phyloP scores from a whole-genome alignment of 139 green algal genomes.

The Chlorella sp. region DNA sequence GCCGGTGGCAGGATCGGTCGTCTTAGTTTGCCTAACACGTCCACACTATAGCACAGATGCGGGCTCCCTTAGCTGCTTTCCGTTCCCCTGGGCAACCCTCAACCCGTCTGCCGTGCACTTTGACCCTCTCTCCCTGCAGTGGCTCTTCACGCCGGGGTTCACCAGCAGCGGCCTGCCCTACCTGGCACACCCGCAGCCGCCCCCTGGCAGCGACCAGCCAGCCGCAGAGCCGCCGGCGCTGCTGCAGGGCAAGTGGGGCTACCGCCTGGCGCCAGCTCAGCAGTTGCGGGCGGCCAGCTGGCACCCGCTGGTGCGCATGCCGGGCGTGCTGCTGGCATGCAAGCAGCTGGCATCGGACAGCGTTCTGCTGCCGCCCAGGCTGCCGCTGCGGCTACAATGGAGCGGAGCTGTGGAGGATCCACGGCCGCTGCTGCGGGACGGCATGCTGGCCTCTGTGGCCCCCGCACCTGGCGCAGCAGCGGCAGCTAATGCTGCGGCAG shows the following conservation, averaged over 20 bases:
- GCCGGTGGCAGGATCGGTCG: no score
- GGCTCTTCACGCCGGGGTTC: constrained; percentile 16
- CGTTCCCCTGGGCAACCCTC: no score
- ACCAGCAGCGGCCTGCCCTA: background rate
- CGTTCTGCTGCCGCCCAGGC: constrained; percentile 11
- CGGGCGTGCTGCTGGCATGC: constrained; percentile 19
- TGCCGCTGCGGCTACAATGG: constrained; percentile 25
- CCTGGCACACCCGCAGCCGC: background rate
- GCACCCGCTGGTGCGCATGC: constrained; percentile 23
- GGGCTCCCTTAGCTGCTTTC: background rate
- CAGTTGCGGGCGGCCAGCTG: background rate
- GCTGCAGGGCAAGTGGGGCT: constrained; percentile 43
- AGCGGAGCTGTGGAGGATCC: background rate
- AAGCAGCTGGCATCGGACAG: constrained; percentile 1
- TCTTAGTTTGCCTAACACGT: background rate
- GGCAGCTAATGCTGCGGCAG: background rate
- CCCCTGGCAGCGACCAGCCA: background rate
- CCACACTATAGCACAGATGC: background rate
- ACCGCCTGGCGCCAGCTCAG: constrained; percentile 8
- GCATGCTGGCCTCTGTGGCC: background rate
- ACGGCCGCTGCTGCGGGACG: background rate
- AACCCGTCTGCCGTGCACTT: no score
- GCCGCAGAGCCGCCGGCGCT: background rate
- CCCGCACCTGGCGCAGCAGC: background rate
- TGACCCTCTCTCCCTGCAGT: background rate